Evolutionary conservation across 495 filamentous ascomycete species (phyloP).

Genomic region (Hypoxylon cercidicola): DNA sequence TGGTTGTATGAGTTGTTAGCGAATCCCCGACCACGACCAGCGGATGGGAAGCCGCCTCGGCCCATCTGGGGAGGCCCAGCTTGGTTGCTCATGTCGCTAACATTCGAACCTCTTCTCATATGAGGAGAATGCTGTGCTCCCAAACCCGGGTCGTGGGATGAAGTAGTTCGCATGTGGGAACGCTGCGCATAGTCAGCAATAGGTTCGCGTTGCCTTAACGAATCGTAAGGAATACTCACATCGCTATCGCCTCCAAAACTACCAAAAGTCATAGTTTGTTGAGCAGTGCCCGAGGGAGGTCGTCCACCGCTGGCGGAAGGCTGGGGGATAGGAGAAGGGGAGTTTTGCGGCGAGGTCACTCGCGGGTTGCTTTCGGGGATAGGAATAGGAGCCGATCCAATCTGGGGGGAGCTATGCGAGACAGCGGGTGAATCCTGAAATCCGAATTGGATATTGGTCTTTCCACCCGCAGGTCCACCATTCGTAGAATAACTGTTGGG

Average conservation of each 20-base stretch:
- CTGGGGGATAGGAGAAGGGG: slow-evolving; percentile 90
- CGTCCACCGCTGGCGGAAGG: slow-evolving; percentile 85
- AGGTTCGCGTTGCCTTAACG: neutral
- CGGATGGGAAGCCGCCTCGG: slow-evolving; percentile 54
- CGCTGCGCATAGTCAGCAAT: slow-evolving; percentile 58
- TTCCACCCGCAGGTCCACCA: slow-evolving; percentile 69
- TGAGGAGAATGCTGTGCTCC: slow-evolving; percentile 72
- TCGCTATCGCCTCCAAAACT: slow-evolving; percentile 79
- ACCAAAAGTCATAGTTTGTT: slow-evolving; percentile 79
- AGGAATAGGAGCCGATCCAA: slow-evolving; percentile 70
- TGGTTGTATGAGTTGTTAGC: slow-evolving; percentile 68
- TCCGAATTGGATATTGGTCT: slow-evolving; percentile 79
- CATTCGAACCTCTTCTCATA: slow-evolving; percentile 81
- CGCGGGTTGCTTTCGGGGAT: slow-evolving; percentile 72
- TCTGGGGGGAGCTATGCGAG: slow-evolving; percentile 67
- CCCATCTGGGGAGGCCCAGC: slow-evolving; percentile 62
- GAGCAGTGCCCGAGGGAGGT: slow-evolving; percentile 76
- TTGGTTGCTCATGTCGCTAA: slow-evolving; percentile 76
- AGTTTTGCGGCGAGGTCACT: slow-evolving; percentile 76
- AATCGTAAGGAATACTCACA: slow-evolving; percentile 62
- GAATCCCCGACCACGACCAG: slow-evolving; percentile 73
- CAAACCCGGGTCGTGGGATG: slow-evolving; percentile 66
- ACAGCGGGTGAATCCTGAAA: slow-evolving; percentile 78
- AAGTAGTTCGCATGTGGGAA: slow-evolving; percentile 64
- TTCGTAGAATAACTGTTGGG: slow-evolving; percentile 79